phyloP scores from a whole-genome alignment of 805 yeast genomes.

The Lachancea dasiensis region DNA sequence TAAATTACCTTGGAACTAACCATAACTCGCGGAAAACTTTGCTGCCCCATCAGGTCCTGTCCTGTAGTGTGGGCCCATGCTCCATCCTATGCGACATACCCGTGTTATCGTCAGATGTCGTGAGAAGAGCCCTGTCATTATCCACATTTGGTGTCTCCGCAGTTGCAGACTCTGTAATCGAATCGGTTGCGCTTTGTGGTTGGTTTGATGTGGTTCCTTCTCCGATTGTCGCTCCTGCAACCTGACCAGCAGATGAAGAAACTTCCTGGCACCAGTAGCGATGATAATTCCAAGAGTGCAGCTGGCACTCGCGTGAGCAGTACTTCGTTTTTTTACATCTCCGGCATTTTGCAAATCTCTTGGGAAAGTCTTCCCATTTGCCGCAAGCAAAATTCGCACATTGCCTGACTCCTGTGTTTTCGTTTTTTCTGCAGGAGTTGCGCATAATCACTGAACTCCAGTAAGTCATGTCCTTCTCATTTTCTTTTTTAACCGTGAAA shows the following conservation, averaged over 20 bases:
- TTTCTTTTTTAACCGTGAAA: slow-evolving; percentile 61
- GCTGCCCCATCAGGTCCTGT: background rate
- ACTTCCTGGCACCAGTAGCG: slow-evolving; percentile 82
- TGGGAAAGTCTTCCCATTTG: slow-evolving; percentile 83
- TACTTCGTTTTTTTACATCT: slow-evolving; percentile 93
- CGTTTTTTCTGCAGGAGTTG: slow-evolving; percentile 90
- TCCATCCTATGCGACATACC: slow-evolving; percentile 3
- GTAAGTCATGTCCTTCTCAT: slow-evolving; percentile 77
- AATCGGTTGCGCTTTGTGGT: slow-evolving; percentile 1
- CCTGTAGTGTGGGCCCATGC: slow-evolving; percentile 1
- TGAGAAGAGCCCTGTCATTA: slow-evolving; percentile 2
- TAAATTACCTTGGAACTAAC: no score
- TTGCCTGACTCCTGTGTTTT: slow-evolving; percentile 80
- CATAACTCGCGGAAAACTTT: background rate
- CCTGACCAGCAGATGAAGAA: slow-evolving; percentile 17
- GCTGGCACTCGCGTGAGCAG: slow-evolving; percentile 88
- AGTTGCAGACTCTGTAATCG: slow-evolving; percentile 3
- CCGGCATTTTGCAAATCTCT: slow-evolving; percentile 92
- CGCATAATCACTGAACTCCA: slow-evolving; percentile 99
- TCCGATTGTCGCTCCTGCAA: slow-evolving; percentile 2
- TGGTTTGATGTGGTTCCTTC: slow-evolving; percentile 7
- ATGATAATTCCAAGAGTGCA: slow-evolving; percentile 88
- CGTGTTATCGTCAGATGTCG: slow-evolving; percentile 4
- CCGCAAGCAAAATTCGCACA: slow-evolving; percentile 94
- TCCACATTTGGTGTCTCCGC: slow-evolving; percentile 4